A percentile compares a stretch with the other conserved stretches of the same genome.
Conservation (phyloP, 441 rosid genomes). For the Euphorbia schlechtendalii region DNA sequence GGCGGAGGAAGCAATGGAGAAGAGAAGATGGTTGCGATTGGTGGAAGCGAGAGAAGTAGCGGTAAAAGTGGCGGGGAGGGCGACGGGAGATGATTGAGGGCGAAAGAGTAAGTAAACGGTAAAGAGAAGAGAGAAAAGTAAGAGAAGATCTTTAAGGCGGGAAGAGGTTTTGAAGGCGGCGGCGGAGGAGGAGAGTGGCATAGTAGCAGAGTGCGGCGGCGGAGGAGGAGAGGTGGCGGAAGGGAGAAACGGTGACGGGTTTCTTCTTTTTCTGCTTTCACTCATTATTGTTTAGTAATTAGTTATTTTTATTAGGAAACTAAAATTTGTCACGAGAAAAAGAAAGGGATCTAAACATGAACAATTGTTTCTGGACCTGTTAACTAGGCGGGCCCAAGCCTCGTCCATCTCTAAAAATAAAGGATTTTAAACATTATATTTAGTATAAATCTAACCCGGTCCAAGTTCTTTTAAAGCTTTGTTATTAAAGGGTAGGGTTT, state of each 20-base stretch:
- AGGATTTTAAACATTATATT: too few species aligned
- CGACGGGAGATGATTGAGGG: constrained; percentile 8
- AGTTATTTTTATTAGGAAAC: too few species aligned
- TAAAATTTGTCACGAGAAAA: too few species aligned
- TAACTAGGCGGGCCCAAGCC: too few species aligned
- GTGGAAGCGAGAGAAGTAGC: constrained; percentile 26
- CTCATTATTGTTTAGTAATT: not conserved
- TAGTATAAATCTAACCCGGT: too few species aligned
- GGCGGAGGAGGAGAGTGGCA: constrained; percentile 14
- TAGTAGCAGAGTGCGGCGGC: not conserved
- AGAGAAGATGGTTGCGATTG: constrained; percentile 57
- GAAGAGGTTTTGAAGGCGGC: constrained; percentile 14
- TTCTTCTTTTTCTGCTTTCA: not conserved
- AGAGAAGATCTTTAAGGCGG: constrained; percentile 45
- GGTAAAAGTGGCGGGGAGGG: constrained; percentile 18
- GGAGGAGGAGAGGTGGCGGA: constrained; percentile 1
- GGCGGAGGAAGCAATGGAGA: constrained; percentile 75
- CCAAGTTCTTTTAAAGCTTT: too few species aligned
- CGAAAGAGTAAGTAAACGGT: constrained; percentile 41
- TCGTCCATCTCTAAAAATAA: too few species aligned
- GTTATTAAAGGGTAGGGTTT: too few species aligned
- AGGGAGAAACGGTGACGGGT: not conserved
- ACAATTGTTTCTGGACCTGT: too few species aligned
- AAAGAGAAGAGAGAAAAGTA: constrained; percentile 33
- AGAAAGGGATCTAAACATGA: too few species aligned